A percentile compares a stretch with the other conserved stretches of the same genome.
phyloP scores from a whole-genome alignment of 495 filamentous ascomycete species.

The Neurospora sp. region DNA sequence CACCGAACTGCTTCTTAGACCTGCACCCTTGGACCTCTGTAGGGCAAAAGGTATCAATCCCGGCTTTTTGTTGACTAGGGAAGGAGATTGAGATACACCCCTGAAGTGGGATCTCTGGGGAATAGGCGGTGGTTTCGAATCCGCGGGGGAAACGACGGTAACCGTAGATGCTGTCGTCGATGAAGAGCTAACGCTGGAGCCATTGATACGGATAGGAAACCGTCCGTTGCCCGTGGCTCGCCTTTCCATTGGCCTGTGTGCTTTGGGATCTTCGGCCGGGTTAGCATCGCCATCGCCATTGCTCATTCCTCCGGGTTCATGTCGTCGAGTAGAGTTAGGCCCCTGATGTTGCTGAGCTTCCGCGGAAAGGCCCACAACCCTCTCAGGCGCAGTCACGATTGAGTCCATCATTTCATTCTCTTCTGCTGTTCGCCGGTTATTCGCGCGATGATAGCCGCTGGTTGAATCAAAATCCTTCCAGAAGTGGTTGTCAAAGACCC shows the following conservation, averaged over 20 bases:
- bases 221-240: slow-evolving; percentile 45
- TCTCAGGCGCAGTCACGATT: neutral
- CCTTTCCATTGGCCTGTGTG: neutral
- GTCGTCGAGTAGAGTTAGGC: neutral
- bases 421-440: neutral
- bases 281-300: neutral
- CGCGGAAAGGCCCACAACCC: neutral
- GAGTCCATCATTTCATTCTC: neutral
- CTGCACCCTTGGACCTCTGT: slow-evolving; percentile 49
- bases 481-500: neutral
- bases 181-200: slow-evolving; percentile 21
- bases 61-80: slow-evolving; percentile 43
- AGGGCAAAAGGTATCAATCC: slow-evolving; percentile 55
- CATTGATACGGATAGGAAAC: slow-evolving; percentile 69
- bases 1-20: slow-evolving; percentile 75
- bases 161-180: neutral
- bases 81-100: slow-evolving; percentile 57
- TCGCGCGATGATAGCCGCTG: neutral
- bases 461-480: neutral
- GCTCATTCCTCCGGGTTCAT: neutral
- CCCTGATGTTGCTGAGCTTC: neutral
- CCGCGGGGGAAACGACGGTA: slow-evolving; percentile 25
- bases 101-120: slow-evolving; percentile 64
- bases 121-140: slow-evolving; percentile 55
- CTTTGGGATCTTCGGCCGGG: neutral